These are phyloP conservation scores for Leccinum incarnatum DNA, from an alignment of 768 basidiomycete species.

Conservation along the genomic window DNA sequence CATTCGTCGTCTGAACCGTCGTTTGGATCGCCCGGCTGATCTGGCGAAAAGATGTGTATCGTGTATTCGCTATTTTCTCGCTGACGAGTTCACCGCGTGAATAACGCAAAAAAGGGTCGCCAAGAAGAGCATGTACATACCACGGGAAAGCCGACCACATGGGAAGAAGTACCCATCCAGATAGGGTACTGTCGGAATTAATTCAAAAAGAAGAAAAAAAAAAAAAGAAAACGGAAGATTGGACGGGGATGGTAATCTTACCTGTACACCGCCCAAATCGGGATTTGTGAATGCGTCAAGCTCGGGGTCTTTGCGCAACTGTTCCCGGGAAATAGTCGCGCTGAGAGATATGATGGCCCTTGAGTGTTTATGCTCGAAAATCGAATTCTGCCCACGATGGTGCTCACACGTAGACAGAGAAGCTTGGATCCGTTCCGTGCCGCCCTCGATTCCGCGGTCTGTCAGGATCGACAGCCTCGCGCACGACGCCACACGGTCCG, in stretches of 20 bases:
- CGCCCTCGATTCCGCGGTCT: constrained; percentile 20
- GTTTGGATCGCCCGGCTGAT: constrained; percentile 30
- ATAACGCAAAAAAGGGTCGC: background rate
- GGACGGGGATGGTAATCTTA: background rate
- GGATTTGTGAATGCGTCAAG: constrained; percentile 26
- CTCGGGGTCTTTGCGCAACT: constrained; percentile 40
- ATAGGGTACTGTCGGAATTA: constrained; percentile 13
- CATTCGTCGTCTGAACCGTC: constrained; percentile 21
- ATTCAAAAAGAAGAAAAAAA: background rate
- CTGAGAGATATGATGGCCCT: constrained; percentile 19
- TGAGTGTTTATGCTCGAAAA: constrained; percentile 2
- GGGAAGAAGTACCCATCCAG: constrained; percentile 21
- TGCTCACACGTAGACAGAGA: constrained; percentile 43
- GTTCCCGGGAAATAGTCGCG: constrained; percentile 39
- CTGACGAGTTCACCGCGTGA: background rate
- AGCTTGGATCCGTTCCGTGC: constrained; percentile 22
- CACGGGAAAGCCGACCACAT: constrained; percentile 16
- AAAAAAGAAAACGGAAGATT: background rate
- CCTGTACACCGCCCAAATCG: constrained; percentile 15
- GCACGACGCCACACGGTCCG: constrained; percentile 45
- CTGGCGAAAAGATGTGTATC: constrained; percentile 38
- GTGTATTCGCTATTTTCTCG: constrained; percentile 38
- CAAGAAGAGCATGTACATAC: constrained; percentile 4
- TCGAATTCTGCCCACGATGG: background rate
- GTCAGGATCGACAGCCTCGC: constrained; percentile 27